These are phyloP conservation scores for Pyrus hybrid DNA, from an alignment of 331 rosid species.

Conservation along the genomic window DNA sequence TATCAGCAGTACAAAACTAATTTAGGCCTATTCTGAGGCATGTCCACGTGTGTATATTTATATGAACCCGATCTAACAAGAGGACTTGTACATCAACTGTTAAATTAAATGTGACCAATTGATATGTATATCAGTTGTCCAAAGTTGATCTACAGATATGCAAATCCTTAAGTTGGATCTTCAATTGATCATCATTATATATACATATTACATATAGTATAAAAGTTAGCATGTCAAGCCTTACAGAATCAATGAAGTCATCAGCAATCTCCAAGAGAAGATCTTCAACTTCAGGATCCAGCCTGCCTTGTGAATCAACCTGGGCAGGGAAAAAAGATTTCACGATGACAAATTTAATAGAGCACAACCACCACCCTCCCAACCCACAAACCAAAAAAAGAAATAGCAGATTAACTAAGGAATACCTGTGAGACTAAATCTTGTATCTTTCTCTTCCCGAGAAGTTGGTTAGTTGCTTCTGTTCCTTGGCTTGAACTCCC, in stretches of 20 bases:
- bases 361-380: background rate
- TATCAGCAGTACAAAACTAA: background rate
- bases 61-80: background rate
- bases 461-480: slow-evolving; percentile 93
- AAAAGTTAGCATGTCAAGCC: slow-evolving; percentile 17
- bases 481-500: slow-evolving; percentile 99
- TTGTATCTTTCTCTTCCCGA: slow-evolving; percentile 97
- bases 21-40: background rate
- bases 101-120: background rate
- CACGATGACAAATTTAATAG: background rate
- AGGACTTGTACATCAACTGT: background rate
- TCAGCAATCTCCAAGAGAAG: slow-evolving; percentile 93
- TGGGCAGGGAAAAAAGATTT: slow-evolving; percentile 24
- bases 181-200: background rate
- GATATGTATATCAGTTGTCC: background rate
- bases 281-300: slow-evolving; percentile 87
- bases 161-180: background rate
- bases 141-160: background rate
- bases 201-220: background rate
- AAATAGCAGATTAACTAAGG: slow-evolving; percentile 2
- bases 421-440: slow-evolving; percentile 94
- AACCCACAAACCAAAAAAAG: background rate
- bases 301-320: slow-evolving; percentile 85
- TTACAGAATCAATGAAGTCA: slow-evolving; percentile 89
- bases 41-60: background rate